Percentiles rank a stretch among this genome's conserved stretches.
Evolutionary conservation across 23 red algal genomes (phyloP).

Genomic region (Gracilaria gracilis): DNA sequence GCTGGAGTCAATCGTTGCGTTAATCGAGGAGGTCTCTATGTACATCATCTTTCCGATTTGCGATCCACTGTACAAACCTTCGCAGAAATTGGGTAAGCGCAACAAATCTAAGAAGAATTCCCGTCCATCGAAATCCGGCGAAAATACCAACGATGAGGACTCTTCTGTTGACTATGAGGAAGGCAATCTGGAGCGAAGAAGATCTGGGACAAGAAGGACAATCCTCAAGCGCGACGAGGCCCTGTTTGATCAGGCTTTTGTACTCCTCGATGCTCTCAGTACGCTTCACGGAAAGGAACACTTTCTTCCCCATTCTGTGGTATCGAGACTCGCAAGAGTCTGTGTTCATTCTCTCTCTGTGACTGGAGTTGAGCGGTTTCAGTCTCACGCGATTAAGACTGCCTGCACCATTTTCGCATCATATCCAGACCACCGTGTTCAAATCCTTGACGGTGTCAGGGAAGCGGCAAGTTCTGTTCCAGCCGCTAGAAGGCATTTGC

Average conservation of each 20-base stretch:
- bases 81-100: neutral
- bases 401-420: constrained; percentile 40
- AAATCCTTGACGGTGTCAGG: constrained; percentile 47
- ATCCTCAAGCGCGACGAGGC: constrained; percentile 31
- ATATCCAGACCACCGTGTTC: constrained; percentile 39
- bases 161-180: neutral
- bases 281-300: constrained; percentile 44
- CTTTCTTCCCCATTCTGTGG: constrained; percentile 43
- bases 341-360: constrained; percentile 55
- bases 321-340: constrained; percentile 11
- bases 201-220: constrained; percentile 3
- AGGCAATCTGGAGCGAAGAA: neutral
- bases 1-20: constrained; percentile 39
- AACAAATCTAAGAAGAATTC: constrained; percentile 3
- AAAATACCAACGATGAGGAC: neutral
- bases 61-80: constrained; percentile 45
- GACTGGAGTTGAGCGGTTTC: constrained; percentile 42
- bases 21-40: constrained; percentile 22
- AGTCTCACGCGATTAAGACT: constrained; percentile 42
- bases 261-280: constrained; percentile 17
- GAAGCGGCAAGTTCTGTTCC: constrained; percentile 39
- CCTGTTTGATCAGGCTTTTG: constrained; percentile 20
- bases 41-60: constrained; percentile 43
- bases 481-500: constrained; percentile 36
- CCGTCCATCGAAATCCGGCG: neutral